phyloP scores from a whole-genome alignment of 1,284 basidiomycete genomes.

The Garcileccinum viscosum region DNA sequence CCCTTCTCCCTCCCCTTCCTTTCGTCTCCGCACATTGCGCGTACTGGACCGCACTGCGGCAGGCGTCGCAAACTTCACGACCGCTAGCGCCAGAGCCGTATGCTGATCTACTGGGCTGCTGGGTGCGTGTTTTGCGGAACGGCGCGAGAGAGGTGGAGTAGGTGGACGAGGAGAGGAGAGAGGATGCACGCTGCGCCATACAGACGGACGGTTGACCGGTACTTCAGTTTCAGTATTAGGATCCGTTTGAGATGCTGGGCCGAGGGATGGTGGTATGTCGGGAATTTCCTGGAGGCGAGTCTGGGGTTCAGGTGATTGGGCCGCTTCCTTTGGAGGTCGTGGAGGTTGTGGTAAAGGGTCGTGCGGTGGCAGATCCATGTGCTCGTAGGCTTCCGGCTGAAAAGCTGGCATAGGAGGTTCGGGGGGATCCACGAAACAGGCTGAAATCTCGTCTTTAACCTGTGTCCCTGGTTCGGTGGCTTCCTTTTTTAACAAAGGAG shows the following conservation, averaged over 20 bases:
- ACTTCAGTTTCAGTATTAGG: background rate
- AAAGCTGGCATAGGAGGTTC: background rate
- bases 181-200: background rate
- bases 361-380: background rate
- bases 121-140: background rate
- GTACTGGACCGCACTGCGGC: background rate
- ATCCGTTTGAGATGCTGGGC: background rate
- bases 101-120: background rate
- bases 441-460: too few species aligned
- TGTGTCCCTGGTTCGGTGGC: background rate
- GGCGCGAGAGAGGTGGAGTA: constrained; percentile 16
- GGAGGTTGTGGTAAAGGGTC: background rate
- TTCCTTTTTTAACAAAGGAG: background rate
- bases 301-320: constrained; percentile 1
- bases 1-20: background rate
- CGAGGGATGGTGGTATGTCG: background rate
- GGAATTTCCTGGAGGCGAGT: background rate
- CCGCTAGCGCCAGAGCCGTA: background rate
- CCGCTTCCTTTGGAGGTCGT: background rate
- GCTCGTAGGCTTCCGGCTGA: background rate
- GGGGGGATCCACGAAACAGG: background rate
- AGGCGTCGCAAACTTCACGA: background rate
- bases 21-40: background rate
- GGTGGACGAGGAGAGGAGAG: constrained; percentile 14
- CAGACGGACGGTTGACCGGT: background rate